Evolutionary conservation across 768 basidiomycete genomes (phyloP), one percentile per base, ranked within the genome.

Genomic region (Suillus subluteus): DNA sequence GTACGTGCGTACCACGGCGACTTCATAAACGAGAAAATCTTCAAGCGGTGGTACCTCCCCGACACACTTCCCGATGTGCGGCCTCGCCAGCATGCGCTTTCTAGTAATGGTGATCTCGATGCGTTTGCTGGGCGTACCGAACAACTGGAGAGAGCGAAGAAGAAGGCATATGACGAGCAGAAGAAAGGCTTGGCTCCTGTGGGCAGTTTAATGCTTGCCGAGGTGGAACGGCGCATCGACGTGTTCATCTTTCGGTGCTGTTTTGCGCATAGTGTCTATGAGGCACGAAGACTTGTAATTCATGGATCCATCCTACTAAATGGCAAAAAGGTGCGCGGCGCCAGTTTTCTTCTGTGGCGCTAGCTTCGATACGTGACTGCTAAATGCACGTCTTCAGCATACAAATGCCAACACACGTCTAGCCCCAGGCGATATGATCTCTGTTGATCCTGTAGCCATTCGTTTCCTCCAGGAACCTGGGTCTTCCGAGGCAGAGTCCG

Each of bases 1-100:
- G 86, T 95, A 40, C 89, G 96, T 65, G 96, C 89, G 5, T 99
- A 99, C 83, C 98, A 99, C 75, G 96, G 96, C 30, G 96, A 98
- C 83, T 91, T 87, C 75, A 95, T 98, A 68, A 89, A 89, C 63
- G 95, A 97, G 82, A 91, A 90, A 73, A 90, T 90, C 44, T 99
- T 98, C 86, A 96, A 96, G 75, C 88, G 91, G 65, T 96, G 95
- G 92, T 99, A 95, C 76, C 86, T 99, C 44, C 97, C 97, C 18
- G 83, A 87, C 66, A 89, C 86, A 0, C 83, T 99, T 18, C 97
- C 94, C 0, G 94, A 95, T 73, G 92, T 94, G 63, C 91, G 92
- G 59, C 94, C 86, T 52, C 85, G 82, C 48, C 72, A 69, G 74
- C 83, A 55, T 8, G 72, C 80, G 16, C 62, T 58, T 61, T 30